A percentile compares a stretch with the other conserved stretches of the same genome.
Conservation (phyloP, 257 asterid species). For the Fraxinus pennsylvanica region DNA sequence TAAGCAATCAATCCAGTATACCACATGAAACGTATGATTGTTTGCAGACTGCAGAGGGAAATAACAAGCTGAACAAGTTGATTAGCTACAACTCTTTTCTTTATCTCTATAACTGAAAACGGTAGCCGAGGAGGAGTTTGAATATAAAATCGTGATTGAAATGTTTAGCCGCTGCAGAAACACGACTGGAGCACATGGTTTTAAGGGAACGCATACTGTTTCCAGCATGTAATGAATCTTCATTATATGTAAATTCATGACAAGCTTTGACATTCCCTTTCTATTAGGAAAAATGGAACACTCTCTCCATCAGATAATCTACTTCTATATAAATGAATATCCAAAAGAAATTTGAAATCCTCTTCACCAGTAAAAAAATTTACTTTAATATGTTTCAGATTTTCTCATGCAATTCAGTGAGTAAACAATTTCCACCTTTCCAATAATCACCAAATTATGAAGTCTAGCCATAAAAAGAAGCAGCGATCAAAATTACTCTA, state of each 20-base stretch:
- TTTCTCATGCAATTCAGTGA: background rate
- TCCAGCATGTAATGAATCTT: background rate
- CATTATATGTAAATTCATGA: background rate
- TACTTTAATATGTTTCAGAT: background rate
- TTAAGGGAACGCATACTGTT: background rate
- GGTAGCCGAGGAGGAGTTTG: background rate
- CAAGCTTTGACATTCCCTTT: background rate
- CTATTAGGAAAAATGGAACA: background rate
- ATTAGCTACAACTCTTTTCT: background rate
- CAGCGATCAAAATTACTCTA: background rate
- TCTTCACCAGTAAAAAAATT: background rate
- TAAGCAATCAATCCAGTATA: background rate
- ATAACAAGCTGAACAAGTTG: background rate
- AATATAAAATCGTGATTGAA: background rate
- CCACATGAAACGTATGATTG: background rate
- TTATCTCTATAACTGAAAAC: background rate
- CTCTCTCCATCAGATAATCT: background rate
- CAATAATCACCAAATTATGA: background rate
- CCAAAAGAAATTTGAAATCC: background rate
- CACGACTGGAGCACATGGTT: background rate
- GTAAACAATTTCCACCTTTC: background rate
- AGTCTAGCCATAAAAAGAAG: background rate
- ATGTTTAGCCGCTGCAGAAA: background rate
- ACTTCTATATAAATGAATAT: background rate
- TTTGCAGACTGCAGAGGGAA: background rate